phyloP scores from a whole-genome alignment of 2,329 filamentous ascomycete genomes.

The Pseudocercospora vitis region DNA sequence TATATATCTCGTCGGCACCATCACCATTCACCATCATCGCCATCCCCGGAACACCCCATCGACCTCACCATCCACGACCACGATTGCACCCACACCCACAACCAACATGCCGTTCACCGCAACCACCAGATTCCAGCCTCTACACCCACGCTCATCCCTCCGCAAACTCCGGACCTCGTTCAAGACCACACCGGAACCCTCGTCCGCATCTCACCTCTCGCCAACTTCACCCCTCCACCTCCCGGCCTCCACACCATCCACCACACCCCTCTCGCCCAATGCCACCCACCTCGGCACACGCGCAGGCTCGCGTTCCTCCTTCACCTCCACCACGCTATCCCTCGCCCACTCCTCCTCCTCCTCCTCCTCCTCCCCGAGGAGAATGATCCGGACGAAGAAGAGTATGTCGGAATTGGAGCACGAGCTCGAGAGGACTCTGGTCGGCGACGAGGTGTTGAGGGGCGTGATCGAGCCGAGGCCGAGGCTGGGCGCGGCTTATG shows the following conservation, averaged over 20 bases:
- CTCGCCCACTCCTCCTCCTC: conserved; percentile 26
- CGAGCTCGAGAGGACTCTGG: conserved; percentile 32
- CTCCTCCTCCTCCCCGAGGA: conserved; percentile 18
- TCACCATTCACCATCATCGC: too few relatives aligned
- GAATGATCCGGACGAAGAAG: conserved; percentile 33
- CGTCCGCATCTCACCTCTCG: too few relatives aligned
- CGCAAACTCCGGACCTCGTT: conserved; percentile 34
- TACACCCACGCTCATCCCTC: conserved; percentile 32
- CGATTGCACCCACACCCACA: not conserved
- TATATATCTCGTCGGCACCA: too few relatives aligned
- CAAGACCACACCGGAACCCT: too few relatives aligned
- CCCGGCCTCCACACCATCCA: conserved; percentile 12
- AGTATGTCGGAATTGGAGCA: conserved; percentile 36
- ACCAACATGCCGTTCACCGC: conserved; percentile 7
- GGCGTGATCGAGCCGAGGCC: conserved; percentile 39
- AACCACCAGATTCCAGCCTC: conserved; percentile 19
- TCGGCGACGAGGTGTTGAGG: conserved; percentile 27
- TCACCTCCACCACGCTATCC: conserved; percentile 28
- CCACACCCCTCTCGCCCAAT: conserved; percentile 24
- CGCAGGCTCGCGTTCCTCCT: too few relatives aligned
- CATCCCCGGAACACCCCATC: not conserved
- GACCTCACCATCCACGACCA: not conserved
- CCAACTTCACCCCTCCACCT: conserved; percentile 11
- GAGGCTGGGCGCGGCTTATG: conserved; percentile 25
- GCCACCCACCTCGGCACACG: too few relatives aligned